Conservation (phyloP, 2,329 filamentous ascomycete species). For the Neoascochyta sp. region DNA sequence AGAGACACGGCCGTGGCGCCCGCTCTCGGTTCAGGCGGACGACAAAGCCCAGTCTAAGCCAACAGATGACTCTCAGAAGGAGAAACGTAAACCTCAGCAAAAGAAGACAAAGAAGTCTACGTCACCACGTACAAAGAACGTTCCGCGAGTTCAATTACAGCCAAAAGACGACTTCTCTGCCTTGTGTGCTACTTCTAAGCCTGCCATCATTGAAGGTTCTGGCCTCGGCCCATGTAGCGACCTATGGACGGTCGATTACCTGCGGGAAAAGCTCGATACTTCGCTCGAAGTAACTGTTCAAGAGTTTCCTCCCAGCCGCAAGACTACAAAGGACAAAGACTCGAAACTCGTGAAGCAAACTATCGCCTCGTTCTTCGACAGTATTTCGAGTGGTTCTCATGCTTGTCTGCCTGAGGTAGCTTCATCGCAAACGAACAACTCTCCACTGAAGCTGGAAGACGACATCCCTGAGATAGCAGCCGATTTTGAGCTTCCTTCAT, state of each 20-base stretch:
- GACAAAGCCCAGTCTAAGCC: conserved; percentile 11
- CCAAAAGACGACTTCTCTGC: conserved; percentile 57
- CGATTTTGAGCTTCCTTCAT: conserved; percentile 70
- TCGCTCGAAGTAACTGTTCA: conserved; percentile 66
- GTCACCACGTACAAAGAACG: conserved; percentile 18
- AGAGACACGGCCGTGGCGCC: conserved; percentile 18
- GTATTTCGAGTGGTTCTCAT: conserved; percentile 54
- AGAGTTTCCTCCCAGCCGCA: conserved; percentile 59
- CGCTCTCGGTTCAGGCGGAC: conserved; percentile 8
- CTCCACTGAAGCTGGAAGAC: conserved; percentile 63
- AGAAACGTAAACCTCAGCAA: conserved; percentile 10
- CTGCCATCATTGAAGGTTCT: conserved; percentile 62
- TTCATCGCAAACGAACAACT: conserved; percentile 61
- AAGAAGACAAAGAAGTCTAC: conserved; percentile 10
- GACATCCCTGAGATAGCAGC: conserved; percentile 68
- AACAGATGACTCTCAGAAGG: conserved; percentile 1
- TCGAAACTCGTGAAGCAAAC: conserved; percentile 68
- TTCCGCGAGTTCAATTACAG: conserved; percentile 54
- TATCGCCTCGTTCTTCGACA: conserved; percentile 64
- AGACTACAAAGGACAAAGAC: conserved; percentile 82
- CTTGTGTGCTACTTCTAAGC: conserved; percentile 57
- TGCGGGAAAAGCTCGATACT: conserved; percentile 50
- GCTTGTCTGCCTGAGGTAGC: conserved; percentile 80
- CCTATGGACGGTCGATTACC: conserved; percentile 66
- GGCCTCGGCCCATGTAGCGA: conserved; percentile 64